Evolutionary conservation across 108 stramenopile genomes (phyloP).

Genomic region (Conticribra guillardii): DNA sequence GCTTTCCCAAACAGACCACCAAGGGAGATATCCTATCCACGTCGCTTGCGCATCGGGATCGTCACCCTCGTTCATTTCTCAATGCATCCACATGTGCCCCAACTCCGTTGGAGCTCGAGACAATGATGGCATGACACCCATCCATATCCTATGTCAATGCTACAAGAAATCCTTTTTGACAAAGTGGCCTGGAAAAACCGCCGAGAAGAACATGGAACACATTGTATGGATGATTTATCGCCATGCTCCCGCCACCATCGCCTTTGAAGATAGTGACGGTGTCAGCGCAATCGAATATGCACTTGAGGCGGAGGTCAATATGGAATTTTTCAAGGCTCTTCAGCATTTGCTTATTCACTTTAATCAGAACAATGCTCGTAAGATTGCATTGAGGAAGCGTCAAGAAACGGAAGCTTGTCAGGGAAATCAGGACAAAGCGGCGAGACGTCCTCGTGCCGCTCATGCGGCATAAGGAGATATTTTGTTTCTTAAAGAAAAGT

Average conservation of each 20-base stretch:
- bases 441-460: no score
- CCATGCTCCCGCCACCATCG: constrained; percentile 21
- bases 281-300: constrained; percentile 31
- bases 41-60: constrained; percentile 13
- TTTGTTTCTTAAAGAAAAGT: no score
- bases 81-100: constrained; percentile 22
- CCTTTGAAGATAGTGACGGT: constrained; percentile 18
- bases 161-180: not conserved
- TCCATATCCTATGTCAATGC: constrained; percentile 22
- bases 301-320: constrained; percentile 19
- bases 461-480: no score
- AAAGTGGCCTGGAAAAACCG: not conserved
- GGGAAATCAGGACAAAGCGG: no score
- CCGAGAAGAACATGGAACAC: constrained; percentile 11
- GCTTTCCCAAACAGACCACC: constrained; percentile 4
- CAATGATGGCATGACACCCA: constrained; percentile 22
- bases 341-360: constrained; percentile 23
- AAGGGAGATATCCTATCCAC: constrained; percentile 16
- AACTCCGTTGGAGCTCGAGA: constrained; percentile 15
- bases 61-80: constrained; percentile 25
- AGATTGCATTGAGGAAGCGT: no score
- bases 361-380: constrained; percentile 15
- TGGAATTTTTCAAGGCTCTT: constrained; percentile 14
- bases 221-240: constrained; percentile 31
- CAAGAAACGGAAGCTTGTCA: no score